Percentiles rank a stretch among this genome's conserved stretches.
Conservation (phyloP, 768 basidiomycete genomes). For the Amanita pseudoporphyria region DNA sequence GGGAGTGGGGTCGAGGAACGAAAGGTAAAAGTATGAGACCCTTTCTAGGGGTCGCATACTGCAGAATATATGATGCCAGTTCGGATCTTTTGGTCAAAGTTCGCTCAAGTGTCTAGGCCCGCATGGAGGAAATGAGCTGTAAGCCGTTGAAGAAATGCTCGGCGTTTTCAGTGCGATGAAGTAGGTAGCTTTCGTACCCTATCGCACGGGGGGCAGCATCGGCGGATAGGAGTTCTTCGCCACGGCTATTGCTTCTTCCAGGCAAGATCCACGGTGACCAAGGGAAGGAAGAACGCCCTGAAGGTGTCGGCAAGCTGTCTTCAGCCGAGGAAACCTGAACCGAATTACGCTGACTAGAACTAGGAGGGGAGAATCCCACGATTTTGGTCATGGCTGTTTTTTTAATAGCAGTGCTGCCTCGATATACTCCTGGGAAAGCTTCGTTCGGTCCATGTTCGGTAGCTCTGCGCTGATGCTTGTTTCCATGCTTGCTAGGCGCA, state of each 20-base stretch:
- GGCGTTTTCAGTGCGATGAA: conserved; percentile 31
- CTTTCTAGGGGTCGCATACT: not conserved
- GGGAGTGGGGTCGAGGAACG: not conserved
- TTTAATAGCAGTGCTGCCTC: not conserved
- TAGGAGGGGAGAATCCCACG: conserved; percentile 20
- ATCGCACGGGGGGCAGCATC: conserved; percentile 23
- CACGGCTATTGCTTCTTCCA: conserved; percentile 20
- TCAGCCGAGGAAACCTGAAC: conserved; percentile 23
- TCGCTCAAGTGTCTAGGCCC: not conserved
- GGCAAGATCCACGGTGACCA: conserved; percentile 29
- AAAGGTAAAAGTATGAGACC: not conserved
- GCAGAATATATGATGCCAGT: not conserved
- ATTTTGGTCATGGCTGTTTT: conserved; percentile 22
- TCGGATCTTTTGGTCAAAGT: too few relatives aligned
- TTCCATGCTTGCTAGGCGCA: conserved; percentile 2
- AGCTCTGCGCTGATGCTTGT: conserved; percentile 3
- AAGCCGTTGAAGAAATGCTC: conserved; percentile 20
- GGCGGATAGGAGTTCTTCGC: conserved; percentile 24
- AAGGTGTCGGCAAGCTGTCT: conserved; percentile 19
- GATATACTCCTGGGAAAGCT: conserved; percentile 7
- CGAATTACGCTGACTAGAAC: conserved; percentile 8
- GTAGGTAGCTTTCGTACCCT: conserved; percentile 31
- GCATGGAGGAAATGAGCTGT: conserved; percentile 9
- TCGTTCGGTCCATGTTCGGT: conserved; percentile 19
- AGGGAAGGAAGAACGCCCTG: conserved; percentile 8